These are phyloP conservation scores for Backusella australiensis DNA, from an alignment of 192 early-diverging fungal genomes.

Conservation along the genomic window DNA sequence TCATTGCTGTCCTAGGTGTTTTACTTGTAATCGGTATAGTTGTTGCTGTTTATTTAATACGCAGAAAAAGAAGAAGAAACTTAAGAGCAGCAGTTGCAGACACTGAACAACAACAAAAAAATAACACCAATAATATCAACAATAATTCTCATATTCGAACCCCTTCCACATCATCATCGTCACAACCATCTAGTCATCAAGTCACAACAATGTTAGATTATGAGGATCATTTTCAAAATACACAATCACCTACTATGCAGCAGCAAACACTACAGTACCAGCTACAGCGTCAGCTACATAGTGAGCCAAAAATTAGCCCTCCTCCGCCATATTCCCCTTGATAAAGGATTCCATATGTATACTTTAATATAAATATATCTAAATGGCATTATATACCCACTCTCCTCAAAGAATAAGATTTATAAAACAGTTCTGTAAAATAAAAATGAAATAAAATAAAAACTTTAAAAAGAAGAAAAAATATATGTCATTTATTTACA, in stretches of 20 bases:
- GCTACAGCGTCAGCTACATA: not conserved
- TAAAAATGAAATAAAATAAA: not conserved
- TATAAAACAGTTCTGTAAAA: not conserved
- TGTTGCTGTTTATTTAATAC: not conserved
- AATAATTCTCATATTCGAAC: constrained; percentile 1
- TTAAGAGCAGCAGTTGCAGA: not conserved
- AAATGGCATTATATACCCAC: not conserved
- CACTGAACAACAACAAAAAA: not conserved
- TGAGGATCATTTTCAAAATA: constrained; percentile 3
- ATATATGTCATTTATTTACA: not conserved
- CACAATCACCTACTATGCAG: not conserved
- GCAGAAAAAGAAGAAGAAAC: not conserved
- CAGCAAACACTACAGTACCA: not conserved
- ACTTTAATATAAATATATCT: not conserved
- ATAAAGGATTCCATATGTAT: not conserved
- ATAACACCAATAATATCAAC: not conserved
- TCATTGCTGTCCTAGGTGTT: not conserved
- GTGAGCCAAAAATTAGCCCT: not conserved
- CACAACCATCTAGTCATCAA: not conserved
- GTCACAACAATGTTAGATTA: not conserved
- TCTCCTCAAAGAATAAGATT: not conserved
- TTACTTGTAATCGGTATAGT: not conserved
- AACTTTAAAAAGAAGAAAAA: not conserved
- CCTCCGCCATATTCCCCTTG: constrained; percentile 1
- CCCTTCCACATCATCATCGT: not conserved